A percentile compares a stretch with the other conserved stretches of the same genome.
Evolutionary conservation across 441 rosid genomes (phyloP).

Genomic region (Bruguiera hainesii): DNA sequence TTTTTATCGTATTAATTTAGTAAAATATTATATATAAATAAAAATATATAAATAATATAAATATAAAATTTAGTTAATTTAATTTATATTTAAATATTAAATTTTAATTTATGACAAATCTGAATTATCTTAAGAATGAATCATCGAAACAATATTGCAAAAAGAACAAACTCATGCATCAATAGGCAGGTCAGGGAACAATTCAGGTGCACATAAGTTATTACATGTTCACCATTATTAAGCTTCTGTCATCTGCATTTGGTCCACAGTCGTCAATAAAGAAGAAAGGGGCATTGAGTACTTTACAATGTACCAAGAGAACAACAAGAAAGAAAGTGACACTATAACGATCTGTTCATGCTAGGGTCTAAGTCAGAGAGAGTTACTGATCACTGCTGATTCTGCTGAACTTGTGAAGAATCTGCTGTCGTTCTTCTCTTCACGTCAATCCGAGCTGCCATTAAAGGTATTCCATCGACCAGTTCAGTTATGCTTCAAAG

Average conservation of each 20-base stretch:
- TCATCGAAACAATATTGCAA: neutral
- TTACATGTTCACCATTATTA: no score
- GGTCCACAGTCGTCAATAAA: neutral
- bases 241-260: neutral
- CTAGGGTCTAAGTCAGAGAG: conserved; percentile 34
- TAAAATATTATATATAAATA: no score
- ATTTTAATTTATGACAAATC: no score
- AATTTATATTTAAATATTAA: no score
- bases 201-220: no score
- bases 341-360: neutral
- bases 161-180: neutral
- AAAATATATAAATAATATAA: no score
- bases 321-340: no score
- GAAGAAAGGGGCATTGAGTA: neutral
- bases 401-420: conserved; percentile 44
- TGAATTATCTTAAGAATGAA: neutral
- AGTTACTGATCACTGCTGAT: conserved; percentile 44
- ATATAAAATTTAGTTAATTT: no score
- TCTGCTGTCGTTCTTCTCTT: conserved; percentile 36
- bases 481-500: conserved; percentile 27
- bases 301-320: neutral
- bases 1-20: no score
- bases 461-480: conserved; percentile 31
- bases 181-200: neutral
- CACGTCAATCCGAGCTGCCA: conserved; percentile 37